Conservation (phyloP, 441 rosid genomes). For the Kokia cookei region DNA sequence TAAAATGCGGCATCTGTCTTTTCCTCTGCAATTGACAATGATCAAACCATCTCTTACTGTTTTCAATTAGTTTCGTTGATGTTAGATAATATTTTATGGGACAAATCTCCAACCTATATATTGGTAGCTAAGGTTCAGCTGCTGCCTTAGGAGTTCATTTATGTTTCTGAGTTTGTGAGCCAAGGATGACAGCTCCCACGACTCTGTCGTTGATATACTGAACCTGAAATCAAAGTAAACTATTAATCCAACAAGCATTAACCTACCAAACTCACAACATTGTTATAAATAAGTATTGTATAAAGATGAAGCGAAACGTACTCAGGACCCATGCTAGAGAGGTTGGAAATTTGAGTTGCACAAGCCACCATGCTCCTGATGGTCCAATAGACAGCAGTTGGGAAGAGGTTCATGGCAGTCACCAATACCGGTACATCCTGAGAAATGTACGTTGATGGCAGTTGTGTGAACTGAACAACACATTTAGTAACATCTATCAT, state of each 20-base stretch:
- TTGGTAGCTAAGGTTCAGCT: constrained; percentile 31
- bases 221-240: constrained; percentile 25
- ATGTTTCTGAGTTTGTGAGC: constrained; percentile 71
- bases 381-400: constrained; percentile 88
- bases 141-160: constrained; percentile 45
- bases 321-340: constrained; percentile 70
- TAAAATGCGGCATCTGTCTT: constrained; percentile 22
- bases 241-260: background rate
- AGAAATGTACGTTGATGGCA: constrained; percentile 64
- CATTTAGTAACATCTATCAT: constrained; percentile 64
- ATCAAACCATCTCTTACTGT: background rate
- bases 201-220: constrained; percentile 47
- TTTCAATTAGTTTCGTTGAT: background rate
- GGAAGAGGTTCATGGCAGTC: constrained; percentile 52
- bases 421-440: constrained; percentile 29
- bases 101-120: constrained; percentile 34
- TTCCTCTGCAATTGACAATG: constrained; percentile 20
- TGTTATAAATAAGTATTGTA: too few species aligned
- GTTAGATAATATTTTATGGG: background rate
- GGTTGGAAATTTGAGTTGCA: constrained; percentile 56
- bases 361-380: constrained; percentile 67
- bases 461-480: constrained; percentile 55
- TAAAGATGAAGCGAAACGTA: constrained; percentile 18
- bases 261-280: background rate
- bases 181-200: constrained; percentile 69